phyloP scores from a whole-genome alignment of 306 rosid genomes.

The Rubus parviflorus region DNA sequence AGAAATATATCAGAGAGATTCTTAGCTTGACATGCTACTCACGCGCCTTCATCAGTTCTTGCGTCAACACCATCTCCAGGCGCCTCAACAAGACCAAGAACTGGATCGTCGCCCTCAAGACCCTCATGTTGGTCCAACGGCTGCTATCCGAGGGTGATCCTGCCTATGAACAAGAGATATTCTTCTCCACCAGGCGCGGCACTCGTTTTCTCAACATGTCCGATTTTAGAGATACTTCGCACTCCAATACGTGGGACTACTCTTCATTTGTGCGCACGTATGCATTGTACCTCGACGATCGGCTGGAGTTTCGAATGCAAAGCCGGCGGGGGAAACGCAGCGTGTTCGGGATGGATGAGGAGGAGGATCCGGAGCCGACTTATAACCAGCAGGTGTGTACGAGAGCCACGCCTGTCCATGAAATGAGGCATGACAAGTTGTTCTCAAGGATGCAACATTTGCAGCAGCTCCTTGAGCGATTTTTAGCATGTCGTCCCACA shows the following conservation, averaged over 20 bases:
- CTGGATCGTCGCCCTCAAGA: constrained; percentile 84
- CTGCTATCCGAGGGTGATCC: constrained; percentile 82
- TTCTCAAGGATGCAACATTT: constrained; percentile 76
- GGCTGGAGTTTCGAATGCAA: constrained; percentile 89
- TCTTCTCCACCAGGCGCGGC: constrained; percentile 85
- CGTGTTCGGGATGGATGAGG: constrained; percentile 51
- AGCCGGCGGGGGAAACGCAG: constrained; percentile 67
- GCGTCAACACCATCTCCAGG: constrained; percentile 63
- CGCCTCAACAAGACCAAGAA: constrained; percentile 79
- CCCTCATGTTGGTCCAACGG: constrained; percentile 68
- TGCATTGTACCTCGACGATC: constrained; percentile 75
- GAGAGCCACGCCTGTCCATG: constrained; percentile 61
- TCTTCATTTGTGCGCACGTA: constrained; percentile 79
- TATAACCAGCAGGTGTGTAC: constrained; percentile 1
- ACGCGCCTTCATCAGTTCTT: constrained; percentile 60
- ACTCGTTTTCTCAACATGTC: constrained; percentile 90
- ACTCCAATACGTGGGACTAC: constrained; percentile 66
- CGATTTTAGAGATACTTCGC: constrained; percentile 62
- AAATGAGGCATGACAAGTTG: constrained; percentile 57
- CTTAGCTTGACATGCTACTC: constrained; percentile 90
- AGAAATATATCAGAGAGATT: constrained; percentile 71
- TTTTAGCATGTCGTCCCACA: constrained; percentile 93
- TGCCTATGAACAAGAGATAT: constrained; percentile 91
- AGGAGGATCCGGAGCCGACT: constrained; percentile 28
- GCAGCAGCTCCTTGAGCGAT: constrained; percentile 81